A percentile compares a stretch with the other conserved stretches of the same genome.
Evolutionary conservation across 345 rosid species (phyloP).

Genomic region (Eucalyptus tenuipes): DNA sequence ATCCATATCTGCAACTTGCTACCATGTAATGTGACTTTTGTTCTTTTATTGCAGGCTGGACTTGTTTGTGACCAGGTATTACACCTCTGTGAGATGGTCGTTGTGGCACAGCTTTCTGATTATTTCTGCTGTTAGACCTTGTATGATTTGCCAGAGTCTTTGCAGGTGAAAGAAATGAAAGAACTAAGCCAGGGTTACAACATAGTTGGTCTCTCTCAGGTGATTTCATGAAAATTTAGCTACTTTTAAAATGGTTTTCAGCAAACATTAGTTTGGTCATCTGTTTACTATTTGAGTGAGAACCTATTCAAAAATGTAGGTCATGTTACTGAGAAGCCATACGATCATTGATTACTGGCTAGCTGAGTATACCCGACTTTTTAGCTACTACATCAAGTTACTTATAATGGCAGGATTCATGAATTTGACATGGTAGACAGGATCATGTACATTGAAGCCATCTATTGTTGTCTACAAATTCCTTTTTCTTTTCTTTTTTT

Average conservation of each 20-base stretch:
- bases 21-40: not conserved
- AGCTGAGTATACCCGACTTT: not conserved
- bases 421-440: not conserved
- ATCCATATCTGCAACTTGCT: not conserved
- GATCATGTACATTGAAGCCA: not conserved
- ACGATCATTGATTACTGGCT: not conserved
- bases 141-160: not conserved
- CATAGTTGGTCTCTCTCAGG: slow-evolving; percentile 94
- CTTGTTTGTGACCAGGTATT: slow-evolving; percentile 67
- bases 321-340: not conserved
- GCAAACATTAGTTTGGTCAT: not conserved
- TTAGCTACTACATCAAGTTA: not conserved
- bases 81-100: not conserved
- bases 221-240: not conserved
- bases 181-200: slow-evolving; percentile 70
- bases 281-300: not conserved
- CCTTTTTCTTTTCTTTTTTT: not conserved
- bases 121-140: not conserved
- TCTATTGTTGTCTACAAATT: not conserved
- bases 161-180: slow-evolving; percentile 65
- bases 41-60: slow-evolving; percentile 23
- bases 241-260: not conserved
- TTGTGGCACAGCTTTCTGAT: not conserved
- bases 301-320: not conserved
- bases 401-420: not conserved